phyloP scores from a whole-genome alignment of 2,329 filamentous ascomycete species.

The Nemania abortiva region DNA sequence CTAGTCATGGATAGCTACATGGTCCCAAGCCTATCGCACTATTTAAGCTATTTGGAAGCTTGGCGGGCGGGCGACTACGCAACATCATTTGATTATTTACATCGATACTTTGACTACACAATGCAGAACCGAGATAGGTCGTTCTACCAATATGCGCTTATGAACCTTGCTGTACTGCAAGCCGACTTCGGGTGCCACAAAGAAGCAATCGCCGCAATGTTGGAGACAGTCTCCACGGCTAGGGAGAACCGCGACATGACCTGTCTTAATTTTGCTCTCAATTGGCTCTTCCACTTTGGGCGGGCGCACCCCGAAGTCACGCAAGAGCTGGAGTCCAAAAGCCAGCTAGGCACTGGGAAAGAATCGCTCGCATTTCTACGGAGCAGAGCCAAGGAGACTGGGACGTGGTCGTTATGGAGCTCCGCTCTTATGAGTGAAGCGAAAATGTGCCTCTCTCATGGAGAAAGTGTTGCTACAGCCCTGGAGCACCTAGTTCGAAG shows the following conservation, averaged over 20 bases:
- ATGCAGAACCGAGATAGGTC: constrained; percentile 85
- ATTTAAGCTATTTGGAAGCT: constrained; percentile 88
- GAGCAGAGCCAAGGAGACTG: constrained; percentile 84
- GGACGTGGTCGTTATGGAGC: constrained; percentile 87
- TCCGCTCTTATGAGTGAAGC: constrained; percentile 88
- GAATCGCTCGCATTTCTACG: constrained; percentile 88
- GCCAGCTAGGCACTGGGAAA: constrained; percentile 80
- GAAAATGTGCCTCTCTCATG: constrained; percentile 80
- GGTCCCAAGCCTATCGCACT: constrained; percentile 80
- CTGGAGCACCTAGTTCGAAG: constrained; percentile 86
- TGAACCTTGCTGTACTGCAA: constrained; percentile 93
- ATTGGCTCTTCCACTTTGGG: constrained; percentile 96
- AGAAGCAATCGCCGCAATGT: constrained; percentile 93
- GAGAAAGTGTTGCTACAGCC: constrained; percentile 71
- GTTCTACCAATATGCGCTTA: constrained; percentile 93
- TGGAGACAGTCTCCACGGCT: constrained; percentile 94
- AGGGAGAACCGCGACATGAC: constrained; percentile 92
- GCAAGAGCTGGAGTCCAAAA: constrained; percentile 75
- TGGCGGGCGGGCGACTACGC: constrained; percentile 93
- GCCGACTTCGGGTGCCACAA: constrained; percentile 93
- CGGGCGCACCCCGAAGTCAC: constrained; percentile 84
- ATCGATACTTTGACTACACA: constrained; percentile 97
- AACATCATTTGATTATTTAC: constrained; percentile 88
- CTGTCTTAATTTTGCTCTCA: constrained; percentile 94
- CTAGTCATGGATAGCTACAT: constrained; percentile 75